Evolutionary conservation across 75 land plant genomes (phyloP).

Genomic region (Cupressus sempervirens): DNA sequence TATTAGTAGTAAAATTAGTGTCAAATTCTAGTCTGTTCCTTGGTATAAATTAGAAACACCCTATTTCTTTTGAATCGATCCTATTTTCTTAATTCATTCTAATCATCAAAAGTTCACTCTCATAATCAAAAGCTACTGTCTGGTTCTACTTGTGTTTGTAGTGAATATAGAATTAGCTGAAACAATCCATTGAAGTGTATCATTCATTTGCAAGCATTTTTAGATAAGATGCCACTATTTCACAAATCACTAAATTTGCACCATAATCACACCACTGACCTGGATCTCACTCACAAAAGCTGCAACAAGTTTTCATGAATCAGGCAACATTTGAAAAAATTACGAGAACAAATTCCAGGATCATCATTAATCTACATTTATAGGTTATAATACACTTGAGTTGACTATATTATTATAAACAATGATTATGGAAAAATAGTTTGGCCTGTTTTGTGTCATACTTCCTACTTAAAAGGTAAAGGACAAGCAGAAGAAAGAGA

Average conservation of each 20-base stretch:
- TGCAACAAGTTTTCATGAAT: not conserved
- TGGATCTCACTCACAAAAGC: not conserved
- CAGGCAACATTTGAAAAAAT: not conserved
- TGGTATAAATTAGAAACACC: not conserved
- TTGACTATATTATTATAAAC: not conserved
- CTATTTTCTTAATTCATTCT: not conserved
- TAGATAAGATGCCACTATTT: not conserved
- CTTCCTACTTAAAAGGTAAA: not conserved
- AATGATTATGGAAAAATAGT: not conserved
- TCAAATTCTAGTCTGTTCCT: not conserved
- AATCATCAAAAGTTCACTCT: not conserved
- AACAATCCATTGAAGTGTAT: not conserved
- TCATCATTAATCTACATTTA: constrained; percentile 12
- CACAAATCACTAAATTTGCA: not conserved
- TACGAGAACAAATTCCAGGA: not conserved
- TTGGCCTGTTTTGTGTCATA: not conserved
- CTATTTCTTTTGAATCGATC: not conserved
- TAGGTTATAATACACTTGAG: not conserved
- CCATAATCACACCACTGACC: not conserved
- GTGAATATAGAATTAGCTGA: not conserved
- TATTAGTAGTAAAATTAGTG: not conserved
- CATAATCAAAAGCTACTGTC: not conserved
- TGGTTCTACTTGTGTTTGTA: not conserved
- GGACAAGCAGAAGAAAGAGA: not conserved
- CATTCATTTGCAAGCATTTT: not conserved